phyloP scores from a whole-genome alignment of 2,329 filamentous ascomycete genomes.

The Lecanicillium sp. region DNA sequence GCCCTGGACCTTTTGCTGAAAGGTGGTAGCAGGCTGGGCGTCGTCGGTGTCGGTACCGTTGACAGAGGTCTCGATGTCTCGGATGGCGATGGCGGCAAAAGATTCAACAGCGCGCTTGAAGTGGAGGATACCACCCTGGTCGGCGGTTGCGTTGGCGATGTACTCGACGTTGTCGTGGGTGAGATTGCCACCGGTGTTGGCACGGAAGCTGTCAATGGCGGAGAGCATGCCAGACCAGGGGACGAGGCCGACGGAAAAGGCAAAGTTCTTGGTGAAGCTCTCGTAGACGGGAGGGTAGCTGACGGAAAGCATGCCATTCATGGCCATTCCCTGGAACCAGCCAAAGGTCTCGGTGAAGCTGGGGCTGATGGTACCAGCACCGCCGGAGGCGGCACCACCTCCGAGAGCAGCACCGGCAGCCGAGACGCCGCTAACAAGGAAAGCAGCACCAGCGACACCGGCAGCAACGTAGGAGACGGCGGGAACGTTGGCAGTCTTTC shows the following conservation, averaged over 20 bases:
- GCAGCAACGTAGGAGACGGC: constrained; percentile 80
- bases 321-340: constrained; percentile 90
- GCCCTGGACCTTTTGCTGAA: constrained; percentile 57
- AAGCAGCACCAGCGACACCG: constrained; percentile 77
- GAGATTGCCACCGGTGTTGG: constrained; percentile 76
- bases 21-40: constrained; percentile 23
- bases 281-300: constrained; percentile 81
- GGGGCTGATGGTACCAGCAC: constrained; percentile 64
- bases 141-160: constrained; percentile 69
- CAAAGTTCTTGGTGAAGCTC: constrained; percentile 89
- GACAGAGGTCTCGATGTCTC: constrained; percentile 44
- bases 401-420: constrained; percentile 58
- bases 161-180: constrained; percentile 70
- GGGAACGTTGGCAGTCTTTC: constrained; percentile 69
- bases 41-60: constrained; percentile 29
- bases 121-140: constrained; percentile 38
- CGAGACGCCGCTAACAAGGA: constrained; percentile 66
- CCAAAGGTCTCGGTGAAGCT: constrained; percentile 79
- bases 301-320: constrained; percentile 94
- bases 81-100: constrained; percentile 45
- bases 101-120: constrained; percentile 49
- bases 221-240: constrained; percentile 75
- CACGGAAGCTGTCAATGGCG: constrained; percentile 78
- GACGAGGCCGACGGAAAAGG: constrained; percentile 79
- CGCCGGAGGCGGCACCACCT: constrained; percentile 48